Evolutionary conservation across 345 rosid genomes (phyloP), one percentile per base, ranked within the genome.

Genomic region (Populus deltoides): DNA sequence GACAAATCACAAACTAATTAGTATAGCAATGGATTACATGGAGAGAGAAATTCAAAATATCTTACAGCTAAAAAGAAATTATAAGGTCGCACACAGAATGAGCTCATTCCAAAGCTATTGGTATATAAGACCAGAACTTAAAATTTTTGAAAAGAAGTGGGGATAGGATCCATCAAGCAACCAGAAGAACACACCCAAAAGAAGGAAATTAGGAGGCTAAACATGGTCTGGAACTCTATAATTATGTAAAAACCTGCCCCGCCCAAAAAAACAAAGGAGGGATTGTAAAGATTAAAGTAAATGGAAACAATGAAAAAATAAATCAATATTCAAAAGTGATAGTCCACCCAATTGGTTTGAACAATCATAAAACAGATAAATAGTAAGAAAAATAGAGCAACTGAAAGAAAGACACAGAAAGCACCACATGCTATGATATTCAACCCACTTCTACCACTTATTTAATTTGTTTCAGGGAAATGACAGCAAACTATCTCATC

Each of bases 1-100:
- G 78, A 83, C 66, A 75, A 79, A 33, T 75, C 18, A 43, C 12
- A 6, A 18, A 66, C 41, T 17, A 35, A 18, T 62, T 69, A 75
- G 51, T 17, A 27, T 12, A 15, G 17, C n/a, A 71, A 62, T 22
- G 35, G 35, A 74, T 22, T 66, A 1, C 29, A 29, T 5, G 3
- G 47, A 61, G 22, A 43, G 27, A 49, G 80, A 20, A 17, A 27
- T 9, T 2, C 12, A 66, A 72, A 13, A 16, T 29, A 65, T 25
- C 6, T 5, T 10, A 33, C 1, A 18, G 31, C 33, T 24, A 53
- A 11, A 33, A 68, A 20, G 2, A 68, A 18, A 12, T 38, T 38
- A 29, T 10, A 24, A 36, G 71, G 4, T 68, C 5, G 15, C 49
- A 68, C 53, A 41, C n/a, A 25, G 5, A n/a, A 22, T 74, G 20